phyloP scores from a whole-genome alignment of 2,329 filamentous ascomycete genomes.

The Ophiostoma montium region DNA sequence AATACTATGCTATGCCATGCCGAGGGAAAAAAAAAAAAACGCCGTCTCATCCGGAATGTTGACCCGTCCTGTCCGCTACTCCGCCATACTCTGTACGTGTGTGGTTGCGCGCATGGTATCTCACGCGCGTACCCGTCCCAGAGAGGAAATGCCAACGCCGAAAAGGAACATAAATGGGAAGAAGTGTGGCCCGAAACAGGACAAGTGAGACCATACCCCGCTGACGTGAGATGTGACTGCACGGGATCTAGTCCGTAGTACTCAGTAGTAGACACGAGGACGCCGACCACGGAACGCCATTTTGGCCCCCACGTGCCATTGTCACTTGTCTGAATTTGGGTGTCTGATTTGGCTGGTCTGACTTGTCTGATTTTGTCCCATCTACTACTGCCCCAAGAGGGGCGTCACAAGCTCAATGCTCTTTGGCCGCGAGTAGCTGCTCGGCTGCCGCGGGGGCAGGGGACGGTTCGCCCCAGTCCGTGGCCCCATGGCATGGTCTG shows the following conservation, averaged over 20 bases:
- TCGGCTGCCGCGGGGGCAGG: conserved; percentile 34
- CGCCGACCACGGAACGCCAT: no score
- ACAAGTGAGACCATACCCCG: background rate
- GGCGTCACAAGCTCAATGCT: conserved; percentile 52
- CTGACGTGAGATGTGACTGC: background rate
- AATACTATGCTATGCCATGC: background rate
- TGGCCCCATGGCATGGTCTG: background rate
- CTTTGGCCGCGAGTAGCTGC: conserved; percentile 39
- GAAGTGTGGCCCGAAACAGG: background rate
- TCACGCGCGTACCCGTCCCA: background rate
- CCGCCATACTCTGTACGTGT: background rate
- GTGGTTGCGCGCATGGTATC: background rate
- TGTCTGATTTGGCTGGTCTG: background rate
- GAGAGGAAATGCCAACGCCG: conserved; percentile 1
- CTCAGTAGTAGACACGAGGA: no score
- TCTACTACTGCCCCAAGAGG: conserved; percentile 32
- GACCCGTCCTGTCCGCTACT: background rate
- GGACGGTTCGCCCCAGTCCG: conserved; percentile 32
- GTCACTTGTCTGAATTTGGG: background rate
- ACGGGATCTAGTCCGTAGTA: background rate
- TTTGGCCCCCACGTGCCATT: background rate
- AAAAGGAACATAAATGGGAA: background rate
- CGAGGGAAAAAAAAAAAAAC: no score
- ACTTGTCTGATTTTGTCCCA: background rate
- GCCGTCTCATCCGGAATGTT: background rate